These are phyloP conservation scores for Micractinium sp. DNA, from an alignment of 139 green algal genomes.

Conservation along the genomic window DNA sequence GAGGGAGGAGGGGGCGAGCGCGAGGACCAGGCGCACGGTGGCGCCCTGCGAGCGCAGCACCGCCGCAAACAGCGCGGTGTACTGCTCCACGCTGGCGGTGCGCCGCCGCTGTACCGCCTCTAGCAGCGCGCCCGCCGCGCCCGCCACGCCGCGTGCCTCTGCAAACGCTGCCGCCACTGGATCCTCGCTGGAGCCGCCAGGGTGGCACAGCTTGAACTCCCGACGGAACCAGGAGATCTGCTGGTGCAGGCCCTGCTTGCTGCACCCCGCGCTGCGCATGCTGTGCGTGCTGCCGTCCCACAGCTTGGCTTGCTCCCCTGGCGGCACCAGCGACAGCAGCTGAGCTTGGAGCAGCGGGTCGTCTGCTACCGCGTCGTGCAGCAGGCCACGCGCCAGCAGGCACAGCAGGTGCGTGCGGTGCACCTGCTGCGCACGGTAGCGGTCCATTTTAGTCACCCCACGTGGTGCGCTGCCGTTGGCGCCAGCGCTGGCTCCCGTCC, in stretches of 20 bases:
- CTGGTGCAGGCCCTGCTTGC: conserved; percentile 36
- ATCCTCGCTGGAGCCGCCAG: not conserved
- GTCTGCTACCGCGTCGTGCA: conserved; percentile 63
- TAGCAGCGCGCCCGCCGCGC: conserved; percentile 4
- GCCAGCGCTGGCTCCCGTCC: not conserved
- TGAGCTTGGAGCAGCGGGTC: conserved; percentile 65
- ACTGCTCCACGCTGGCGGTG: conserved; percentile 59
- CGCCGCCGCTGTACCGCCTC: conserved; percentile 12
- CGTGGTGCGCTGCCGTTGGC: not conserved
- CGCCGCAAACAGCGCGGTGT: conserved; percentile 78
- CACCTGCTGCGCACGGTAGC: conserved; percentile 54
- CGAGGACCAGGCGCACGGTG: conserved; percentile 49
- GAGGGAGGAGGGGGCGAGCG: conserved; percentile 28
- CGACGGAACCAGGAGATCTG: conserved; percentile 50
- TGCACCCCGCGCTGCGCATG: not conserved
- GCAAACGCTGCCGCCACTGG: conserved; percentile 1
- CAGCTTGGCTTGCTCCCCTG: not conserved
- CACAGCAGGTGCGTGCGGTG: conserved; percentile 73
- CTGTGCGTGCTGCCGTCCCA: conserved; percentile 14
- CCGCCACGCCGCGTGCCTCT: not conserved
- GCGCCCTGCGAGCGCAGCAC: conserved; percentile 70
- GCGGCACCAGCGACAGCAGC: conserved; percentile 60
- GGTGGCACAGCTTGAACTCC: conserved; percentile 26
- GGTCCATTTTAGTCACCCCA: conserved; percentile 45
- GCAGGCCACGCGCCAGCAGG: conserved; percentile 62